Evolutionary conservation across 441 rosid genomes (phyloP), one percentile per base, ranked within the genome.

Genomic region (Omphalea diandra): DNA sequence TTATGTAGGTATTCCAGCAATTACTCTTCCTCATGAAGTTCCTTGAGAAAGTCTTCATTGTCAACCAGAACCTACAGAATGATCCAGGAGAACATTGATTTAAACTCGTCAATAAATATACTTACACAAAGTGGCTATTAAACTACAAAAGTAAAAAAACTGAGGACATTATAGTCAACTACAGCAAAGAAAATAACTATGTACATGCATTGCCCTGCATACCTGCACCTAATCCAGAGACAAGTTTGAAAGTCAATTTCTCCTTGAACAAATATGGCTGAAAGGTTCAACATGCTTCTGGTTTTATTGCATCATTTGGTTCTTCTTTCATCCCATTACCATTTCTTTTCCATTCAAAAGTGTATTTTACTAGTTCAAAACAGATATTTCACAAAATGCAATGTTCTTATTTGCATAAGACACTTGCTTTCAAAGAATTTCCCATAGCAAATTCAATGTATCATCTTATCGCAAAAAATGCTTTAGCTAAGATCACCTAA

Each of bases 21-120:
- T 1, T 14, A 64, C 53, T 43, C 33, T 29, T 65, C 50, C 79
- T 80, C 64, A 33, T 82, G 75, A 75, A 95, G 90, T 74, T 95
- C 97, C 87, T 84, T 93, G 10, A 90, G 88, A 76, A 95, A 95
- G 79, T 93, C 97, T 82, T 87, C 84, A 41, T 91, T 88, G 95
- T 93, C 99, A 18, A 95, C 98, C 79, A 93, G 84, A 56, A 93
- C 94, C 97, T 90, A 71, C 69, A 75, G 55, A 63, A 49, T 59
- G 38, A 47, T 64, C 56, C 67, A 69, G 44, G 50, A 40, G 3
- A 66, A 67, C 31, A 62, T 10, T 2, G 68, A 7, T 24, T 52
- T 3, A 26, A 63, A 53, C 5, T 8, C 2, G 4, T 29, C 29
- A 58, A 17, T 36, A 53, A 32, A 8, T 47, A 22, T 17, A 15